Conservation (phyloP, 2,329 filamentous ascomycete genomes). For the Mycosphaerella arachidis region DNA sequence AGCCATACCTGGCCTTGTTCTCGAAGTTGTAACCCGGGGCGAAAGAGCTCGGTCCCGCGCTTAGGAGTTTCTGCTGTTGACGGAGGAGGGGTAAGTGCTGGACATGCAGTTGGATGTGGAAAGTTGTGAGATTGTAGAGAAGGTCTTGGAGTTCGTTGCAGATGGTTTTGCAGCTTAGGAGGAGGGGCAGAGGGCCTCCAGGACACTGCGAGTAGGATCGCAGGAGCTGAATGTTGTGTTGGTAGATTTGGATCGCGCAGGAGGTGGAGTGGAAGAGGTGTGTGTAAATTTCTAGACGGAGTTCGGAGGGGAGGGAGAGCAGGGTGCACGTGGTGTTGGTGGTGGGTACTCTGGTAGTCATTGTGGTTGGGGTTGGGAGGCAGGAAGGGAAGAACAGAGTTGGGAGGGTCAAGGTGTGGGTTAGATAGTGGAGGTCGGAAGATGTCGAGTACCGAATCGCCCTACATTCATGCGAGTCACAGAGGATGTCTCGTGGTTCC, state of each 20-base stretch:
- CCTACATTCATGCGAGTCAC: background rate
- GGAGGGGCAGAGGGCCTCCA: background rate
- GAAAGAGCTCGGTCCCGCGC: no score
- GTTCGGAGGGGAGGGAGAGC: background rate
- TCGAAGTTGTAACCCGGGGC: no score
- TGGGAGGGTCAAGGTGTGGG: background rate
- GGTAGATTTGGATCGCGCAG: slow-evolving; percentile 2
- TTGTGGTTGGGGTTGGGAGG: background rate
- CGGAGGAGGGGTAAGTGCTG: background rate
- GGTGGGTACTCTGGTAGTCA: background rate
- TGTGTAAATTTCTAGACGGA: background rate
- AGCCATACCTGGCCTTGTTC: background rate
- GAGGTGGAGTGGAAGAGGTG: background rate
- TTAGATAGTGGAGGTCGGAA: background rate
- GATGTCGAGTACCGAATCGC: background rate
- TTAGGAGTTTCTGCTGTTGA: background rate
- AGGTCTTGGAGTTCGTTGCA: background rate
- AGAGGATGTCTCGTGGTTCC: background rate
- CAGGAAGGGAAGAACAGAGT: background rate
- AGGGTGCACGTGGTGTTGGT: background rate
- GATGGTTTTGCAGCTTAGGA: background rate
- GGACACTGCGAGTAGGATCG: background rate
- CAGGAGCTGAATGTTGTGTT: background rate
- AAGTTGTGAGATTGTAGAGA: background rate
- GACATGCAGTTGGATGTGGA: background rate